These are phyloP conservation scores for Pseudogymnoascus sp. DNA, from an alignment of 2,329 filamentous ascomycete species.

Conservation along the genomic window DNA sequence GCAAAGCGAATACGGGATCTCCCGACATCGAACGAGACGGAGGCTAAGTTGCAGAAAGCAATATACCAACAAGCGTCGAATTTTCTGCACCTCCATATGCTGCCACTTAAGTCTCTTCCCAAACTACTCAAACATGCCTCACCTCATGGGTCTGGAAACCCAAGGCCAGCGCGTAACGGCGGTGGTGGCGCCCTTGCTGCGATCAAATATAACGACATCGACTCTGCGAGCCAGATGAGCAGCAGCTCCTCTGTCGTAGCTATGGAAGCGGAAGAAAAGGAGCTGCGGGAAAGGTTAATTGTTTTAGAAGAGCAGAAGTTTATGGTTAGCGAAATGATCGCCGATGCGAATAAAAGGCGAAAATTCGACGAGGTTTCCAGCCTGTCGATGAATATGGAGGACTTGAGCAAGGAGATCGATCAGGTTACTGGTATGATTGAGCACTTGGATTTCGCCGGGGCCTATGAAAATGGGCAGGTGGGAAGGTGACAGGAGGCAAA, in stretches of 20 bases:
- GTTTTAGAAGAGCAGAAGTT: constrained; percentile 69
- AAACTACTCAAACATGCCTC: constrained; percentile 58
- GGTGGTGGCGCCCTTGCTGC: constrained; percentile 43
- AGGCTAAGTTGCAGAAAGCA: constrained; percentile 59
- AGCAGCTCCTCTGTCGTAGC: constrained; percentile 55
- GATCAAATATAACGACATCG: constrained; percentile 52
- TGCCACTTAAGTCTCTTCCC: constrained; percentile 59
- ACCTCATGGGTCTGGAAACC: constrained; percentile 38
- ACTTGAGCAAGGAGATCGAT: constrained; percentile 61
- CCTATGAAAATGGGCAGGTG: constrained; percentile 21
- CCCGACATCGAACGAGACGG: constrained; percentile 56
- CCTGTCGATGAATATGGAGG: constrained; percentile 57
- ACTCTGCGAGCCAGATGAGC: constrained; percentile 45
- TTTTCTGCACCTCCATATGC: constrained; percentile 68
- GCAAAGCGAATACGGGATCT: constrained; percentile 63
- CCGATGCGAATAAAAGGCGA: constrained; percentile 58
- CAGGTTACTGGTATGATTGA: constrained; percentile 52
- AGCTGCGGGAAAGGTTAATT: constrained; percentile 60
- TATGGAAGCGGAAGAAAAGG: constrained; percentile 63
- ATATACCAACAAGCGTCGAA: constrained; percentile 63
- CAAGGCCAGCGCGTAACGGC: constrained; percentile 16
- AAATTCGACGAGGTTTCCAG: constrained; percentile 65
- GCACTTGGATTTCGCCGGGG: constrained; percentile 43
- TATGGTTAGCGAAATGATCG: constrained; percentile 65
- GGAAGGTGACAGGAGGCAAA: neutral